Percentiles rank a stretch among this genome's conserved stretches.
Conservation (phyloP, 441 rosid genomes). For the Eruca vesicaria region DNA sequence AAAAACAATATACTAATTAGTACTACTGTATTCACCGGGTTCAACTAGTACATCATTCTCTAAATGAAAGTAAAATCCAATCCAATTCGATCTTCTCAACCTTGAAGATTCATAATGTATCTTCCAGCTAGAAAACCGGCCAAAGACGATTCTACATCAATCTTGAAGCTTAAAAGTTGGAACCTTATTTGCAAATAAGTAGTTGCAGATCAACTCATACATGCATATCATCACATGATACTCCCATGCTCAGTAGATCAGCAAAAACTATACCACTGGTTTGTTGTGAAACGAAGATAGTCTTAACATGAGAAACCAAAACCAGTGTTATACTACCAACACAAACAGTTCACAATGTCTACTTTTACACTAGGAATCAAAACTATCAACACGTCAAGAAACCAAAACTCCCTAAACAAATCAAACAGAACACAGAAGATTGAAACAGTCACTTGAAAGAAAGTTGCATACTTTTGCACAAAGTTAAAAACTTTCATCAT, state of each 20-base stretch:
- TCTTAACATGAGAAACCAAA: background rate
- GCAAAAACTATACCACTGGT: background rate
- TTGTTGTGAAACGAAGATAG: background rate
- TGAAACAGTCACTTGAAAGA: background rate
- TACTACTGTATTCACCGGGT: background rate
- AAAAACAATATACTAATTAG: background rate
- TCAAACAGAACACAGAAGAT: background rate
- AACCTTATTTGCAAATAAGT: background rate
- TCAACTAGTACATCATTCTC: background rate
- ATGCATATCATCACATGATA: background rate
- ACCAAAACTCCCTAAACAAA: background rate
- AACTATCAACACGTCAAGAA: background rate
- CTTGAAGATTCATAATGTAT: background rate
- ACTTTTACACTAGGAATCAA: background rate
- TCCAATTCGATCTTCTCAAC: background rate
- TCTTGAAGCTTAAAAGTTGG: background rate
- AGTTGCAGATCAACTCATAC: background rate
- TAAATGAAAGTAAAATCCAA: background rate
- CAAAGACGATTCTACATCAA: background rate
- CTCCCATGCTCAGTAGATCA: background rate
- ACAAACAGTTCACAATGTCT: background rate
- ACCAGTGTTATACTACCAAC: background rate
- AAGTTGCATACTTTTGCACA: background rate
- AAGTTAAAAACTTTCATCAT: conserved; percentile 8
- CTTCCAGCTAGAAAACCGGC: background rate